Evolutionary conservation across 2,329 filamentous ascomycete species (phyloP), one percentile per base, ranked within the genome.

Genomic region (Alternaria gansuensis): DNA sequence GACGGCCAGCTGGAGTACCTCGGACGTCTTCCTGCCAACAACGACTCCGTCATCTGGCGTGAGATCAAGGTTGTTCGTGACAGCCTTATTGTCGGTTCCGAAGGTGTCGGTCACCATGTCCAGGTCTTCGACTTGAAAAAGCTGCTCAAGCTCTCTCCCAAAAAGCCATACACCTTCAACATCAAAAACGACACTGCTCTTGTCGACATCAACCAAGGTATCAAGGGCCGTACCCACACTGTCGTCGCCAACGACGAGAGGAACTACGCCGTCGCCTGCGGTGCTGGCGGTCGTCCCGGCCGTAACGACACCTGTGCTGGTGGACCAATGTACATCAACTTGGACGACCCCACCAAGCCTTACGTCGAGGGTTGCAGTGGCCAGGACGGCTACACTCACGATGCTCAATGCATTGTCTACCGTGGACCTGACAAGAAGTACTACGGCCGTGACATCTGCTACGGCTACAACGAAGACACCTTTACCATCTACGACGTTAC

Each of bases 51-150:
- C 36, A 82, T 82, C 48, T 85, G 83, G 83, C 78, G 83, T 45
- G 83, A 86, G 72, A 85, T 85, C 64, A 77, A 79, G 51, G 70
- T 68, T n/a, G 71, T 75, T 54, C 74, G 75, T 21, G 72, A 80
- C 51, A 78, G 78, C 60, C 71, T 79, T 34, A 63, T 80, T 37
- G 77, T 82, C 29, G 80, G 79, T n/a, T 73, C 69, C 24, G 75
- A 77, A 57, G 75, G 73, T 40, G 54, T 41, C 44, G 71, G 78
- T 63, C 85, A 88, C 74, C 81, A 82, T 41, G 79, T 88, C 36
- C 86, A 88, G 71, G 80, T 88, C 73, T 88, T 88, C 66, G 86
- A 88, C 73, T 78, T 88, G 81, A 70, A 71, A 62, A 76, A 82
- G 66, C 64, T 77, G 17, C 67, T 77, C 26, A 70, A 72, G 33